Evolutionary conservation across 208 protist species (phyloP), one percentile per base, ranked within the genome.

Genomic region (Trypanosoma theileri): DNA sequence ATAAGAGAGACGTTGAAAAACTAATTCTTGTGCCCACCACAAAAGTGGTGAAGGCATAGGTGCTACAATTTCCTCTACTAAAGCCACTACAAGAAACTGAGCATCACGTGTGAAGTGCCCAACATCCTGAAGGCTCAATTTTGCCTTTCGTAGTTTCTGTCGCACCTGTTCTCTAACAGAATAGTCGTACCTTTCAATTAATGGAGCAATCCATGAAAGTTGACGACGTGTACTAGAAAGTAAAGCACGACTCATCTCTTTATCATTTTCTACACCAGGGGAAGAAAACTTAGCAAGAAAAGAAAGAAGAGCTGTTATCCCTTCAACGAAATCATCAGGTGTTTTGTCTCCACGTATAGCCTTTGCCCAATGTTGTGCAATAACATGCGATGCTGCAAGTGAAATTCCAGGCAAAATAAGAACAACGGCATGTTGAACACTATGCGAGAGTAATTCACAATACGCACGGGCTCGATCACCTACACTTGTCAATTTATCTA

Each of bases 371-470:
- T 55, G 31, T 22, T 22, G 52, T 28, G 60, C 46, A 10, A 66
- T 19, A 13, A 66, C 45, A 66, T 52, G 46, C 14, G 60, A 66
- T n/a, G 45, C 42, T 6, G 28, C 60, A 41, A 21, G 28, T 52
- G 26, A 28, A 1, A 82, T 55, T 13, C 57, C 63, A 17, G 79
- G 81, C 19, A 86, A 52, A 21, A 84, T 52, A 41, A 92, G 66
- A 28, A 69, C 62, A 11, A 45, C 46, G 3, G 83, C 75, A 59
- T 73, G 41, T 12, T 78, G 74, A 56, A 89, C 66, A 56, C 79
- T 84, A 48, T 73, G 60, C 4, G 72, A 79, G 13, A 89, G 68
- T 68, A 89, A 79, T 22, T 72, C 52, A 59, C 78, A 82, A 71
- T 86, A 88, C 21, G 51, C 51, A 51, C 52, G 44, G 45, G 74